phyloP scores from a whole-genome alignment of 371 early-diverging fungal species.

The Apophysomyces sp. region DNA sequence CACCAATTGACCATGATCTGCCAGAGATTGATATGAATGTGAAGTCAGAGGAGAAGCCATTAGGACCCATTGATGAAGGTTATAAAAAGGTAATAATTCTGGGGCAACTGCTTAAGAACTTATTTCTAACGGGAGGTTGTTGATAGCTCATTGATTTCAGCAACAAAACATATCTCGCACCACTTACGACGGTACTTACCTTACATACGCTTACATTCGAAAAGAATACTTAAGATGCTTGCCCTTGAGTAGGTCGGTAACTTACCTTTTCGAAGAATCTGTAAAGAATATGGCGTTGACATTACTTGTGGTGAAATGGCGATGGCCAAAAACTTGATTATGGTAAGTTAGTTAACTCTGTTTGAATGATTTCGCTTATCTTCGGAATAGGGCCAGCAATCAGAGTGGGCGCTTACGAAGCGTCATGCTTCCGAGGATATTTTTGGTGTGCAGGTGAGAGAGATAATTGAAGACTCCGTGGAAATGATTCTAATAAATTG shows the following conservation, averaged over 20 bases:
- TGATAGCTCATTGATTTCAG: slow-evolving; percentile 71
- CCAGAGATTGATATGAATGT: slow-evolving; percentile 15
- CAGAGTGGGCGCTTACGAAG: slow-evolving; percentile 87
- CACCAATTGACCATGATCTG: slow-evolving; percentile 9
- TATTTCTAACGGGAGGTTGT: neutral
- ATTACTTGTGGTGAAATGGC: slow-evolving; percentile 98
- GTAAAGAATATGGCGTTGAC: slow-evolving; percentile 93
- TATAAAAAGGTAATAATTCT: slow-evolving; percentile 34
- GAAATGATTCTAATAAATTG: neutral
- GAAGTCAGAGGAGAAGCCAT: slow-evolving; percentile 22
- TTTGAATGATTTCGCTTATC: neutral
- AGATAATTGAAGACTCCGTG: slow-evolving; percentile 2
- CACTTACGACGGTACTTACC: slow-evolving; percentile 78
- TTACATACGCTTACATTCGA: neutral
- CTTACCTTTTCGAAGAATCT: slow-evolving; percentile 93
- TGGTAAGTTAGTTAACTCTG: slow-evolving; percentile 19
- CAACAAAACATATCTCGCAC: slow-evolving; percentile 93
- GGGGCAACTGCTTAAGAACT: neutral
- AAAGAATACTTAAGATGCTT: neutral
- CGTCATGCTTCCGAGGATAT: slow-evolving; percentile 89
- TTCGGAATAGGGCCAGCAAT: slow-evolving; percentile 56
- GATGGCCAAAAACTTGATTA: slow-evolving; percentile 68
- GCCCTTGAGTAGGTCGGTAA: slow-evolving; percentile 74
- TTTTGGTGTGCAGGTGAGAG: slow-evolving; percentile 84
- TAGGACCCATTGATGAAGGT: slow-evolving; percentile 45